These are phyloP conservation scores for Pleurotus pulmonarius DNA, from an alignment of 768 basidiomycete genomes.

Conservation along the genomic window DNA sequence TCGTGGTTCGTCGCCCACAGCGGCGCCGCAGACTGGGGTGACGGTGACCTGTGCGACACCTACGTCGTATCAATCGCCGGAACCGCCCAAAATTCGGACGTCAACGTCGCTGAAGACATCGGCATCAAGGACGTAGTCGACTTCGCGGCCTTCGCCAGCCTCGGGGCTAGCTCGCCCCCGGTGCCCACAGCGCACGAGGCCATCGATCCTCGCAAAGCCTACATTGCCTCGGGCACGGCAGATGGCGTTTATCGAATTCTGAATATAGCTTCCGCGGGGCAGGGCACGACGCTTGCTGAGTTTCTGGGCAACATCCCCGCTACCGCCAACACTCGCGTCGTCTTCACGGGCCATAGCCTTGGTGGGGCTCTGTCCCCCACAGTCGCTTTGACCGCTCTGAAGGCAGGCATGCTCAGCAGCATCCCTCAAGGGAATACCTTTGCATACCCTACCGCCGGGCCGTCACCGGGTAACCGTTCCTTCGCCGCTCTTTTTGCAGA, in stretches of 20 bases:
- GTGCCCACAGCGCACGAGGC: too few relatives aligned
- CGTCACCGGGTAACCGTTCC: background rate
- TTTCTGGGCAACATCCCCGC: background rate
- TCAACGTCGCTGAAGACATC: background rate
- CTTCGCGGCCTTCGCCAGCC: background rate
- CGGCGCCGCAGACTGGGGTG: background rate
- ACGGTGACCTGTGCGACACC: background rate
- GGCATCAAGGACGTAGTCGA: background rate
- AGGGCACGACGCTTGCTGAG: background rate
- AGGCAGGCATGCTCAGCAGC: background rate
- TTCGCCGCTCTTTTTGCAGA: background rate
- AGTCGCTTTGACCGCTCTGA: background rate
- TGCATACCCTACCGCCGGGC: background rate
- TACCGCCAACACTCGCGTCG: background rate
- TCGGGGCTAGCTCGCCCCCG: background rate
- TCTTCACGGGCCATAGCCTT: constrained; percentile 8
- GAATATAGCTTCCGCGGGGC: background rate
- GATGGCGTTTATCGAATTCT: background rate
- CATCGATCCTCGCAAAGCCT: background rate
- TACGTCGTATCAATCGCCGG: constrained; percentile 5
- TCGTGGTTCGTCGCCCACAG: background rate
- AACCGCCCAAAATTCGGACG: background rate
- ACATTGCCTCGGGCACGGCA: background rate
- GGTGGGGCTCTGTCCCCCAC: background rate
- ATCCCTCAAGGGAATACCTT: background rate